Evolutionary conservation across 208 protist species (phyloP).

Genomic region (Acanthamoeba quina): DNA sequence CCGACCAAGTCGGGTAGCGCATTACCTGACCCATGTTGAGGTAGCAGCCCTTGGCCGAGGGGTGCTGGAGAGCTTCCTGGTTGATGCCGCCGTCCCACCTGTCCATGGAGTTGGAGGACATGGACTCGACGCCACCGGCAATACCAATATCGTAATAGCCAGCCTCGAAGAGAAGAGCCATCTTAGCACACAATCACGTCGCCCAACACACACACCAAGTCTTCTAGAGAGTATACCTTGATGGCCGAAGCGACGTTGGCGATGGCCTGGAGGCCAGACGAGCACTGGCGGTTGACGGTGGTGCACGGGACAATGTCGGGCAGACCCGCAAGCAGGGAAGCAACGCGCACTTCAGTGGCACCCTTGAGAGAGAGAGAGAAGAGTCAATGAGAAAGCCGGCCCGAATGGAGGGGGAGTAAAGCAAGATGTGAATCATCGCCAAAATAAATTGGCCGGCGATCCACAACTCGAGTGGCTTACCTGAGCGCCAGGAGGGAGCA

Average conservation of each 20-base stretch:
- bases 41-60: constrained; percentile 73
- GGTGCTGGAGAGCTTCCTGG: constrained; percentile 67
- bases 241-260: constrained; percentile 79
- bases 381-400: background rate
- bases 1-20: no score
- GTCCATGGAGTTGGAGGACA: constrained; percentile 80
- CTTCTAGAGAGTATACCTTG: background rate
- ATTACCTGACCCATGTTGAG: constrained; percentile 34
- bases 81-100: constrained; percentile 81
- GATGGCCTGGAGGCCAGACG: constrained; percentile 80
- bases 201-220: background rate
- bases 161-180: background rate
- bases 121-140: constrained; percentile 82
- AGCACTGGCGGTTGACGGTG: constrained; percentile 83
- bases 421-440: background rate
- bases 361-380: background rate
- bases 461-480: background rate
- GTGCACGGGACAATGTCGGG: constrained; percentile 78
- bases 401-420: background rate
- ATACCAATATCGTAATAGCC: constrained; percentile 81
- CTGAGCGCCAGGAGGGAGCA: constrained; percentile 72
- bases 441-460: background rate
- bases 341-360: constrained; percentile 80
- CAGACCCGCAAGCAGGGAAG: constrained; percentile 77
- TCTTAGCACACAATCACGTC: background rate